Percentiles rank a stretch among this genome's conserved stretches.
These are phyloP conservation scores for Lumnitzera racemosa DNA, from an alignment of 345 rosid species.

Conservation along the genomic window DNA sequence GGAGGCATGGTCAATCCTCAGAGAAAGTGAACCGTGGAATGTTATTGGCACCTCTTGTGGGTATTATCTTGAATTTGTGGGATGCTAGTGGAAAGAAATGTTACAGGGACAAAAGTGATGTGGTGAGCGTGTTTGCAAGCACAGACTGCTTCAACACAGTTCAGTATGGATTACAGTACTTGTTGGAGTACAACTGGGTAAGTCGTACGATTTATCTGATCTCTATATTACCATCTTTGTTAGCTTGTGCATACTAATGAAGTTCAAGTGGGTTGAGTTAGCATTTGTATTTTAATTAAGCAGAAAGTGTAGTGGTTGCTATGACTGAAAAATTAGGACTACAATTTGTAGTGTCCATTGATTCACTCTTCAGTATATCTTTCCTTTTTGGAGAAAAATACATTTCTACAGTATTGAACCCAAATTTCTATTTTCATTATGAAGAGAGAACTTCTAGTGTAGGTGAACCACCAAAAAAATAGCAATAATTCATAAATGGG, in stretches of 20 bases:
- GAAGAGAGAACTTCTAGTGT: too few species aligned
- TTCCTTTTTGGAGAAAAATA: too few species aligned
- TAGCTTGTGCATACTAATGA: background rate
- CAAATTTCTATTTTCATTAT: too few species aligned
- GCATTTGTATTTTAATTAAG: too few species aligned
- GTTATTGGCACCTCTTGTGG: constrained; percentile 80
- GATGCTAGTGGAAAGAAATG: constrained; percentile 43
- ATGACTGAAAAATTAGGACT: too few species aligned
- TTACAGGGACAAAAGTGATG: constrained; percentile 42
- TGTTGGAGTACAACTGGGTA: constrained; percentile 85
- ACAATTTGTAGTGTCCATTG: too few species aligned
- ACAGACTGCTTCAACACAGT: constrained; percentile 79
- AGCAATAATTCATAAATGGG: too few species aligned
- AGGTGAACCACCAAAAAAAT: too few species aligned
- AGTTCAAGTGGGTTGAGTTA: background rate
- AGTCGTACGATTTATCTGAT: constrained; percentile 18
- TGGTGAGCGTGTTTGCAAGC: constrained; percentile 67
- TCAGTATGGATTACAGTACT: constrained; percentile 72
- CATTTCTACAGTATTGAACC: too few species aligned
- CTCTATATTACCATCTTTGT: background rate
- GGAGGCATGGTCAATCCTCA: constrained; percentile 60
- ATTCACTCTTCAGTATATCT: too few species aligned
- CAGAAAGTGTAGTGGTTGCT: too few species aligned
- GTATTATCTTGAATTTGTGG: constrained; percentile 83
- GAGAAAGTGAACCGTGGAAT: constrained; percentile 77